Evolutionary conservation across 495 filamentous ascomycete genomes (phyloP).

Genomic region (Penicillium paxilli): DNA sequence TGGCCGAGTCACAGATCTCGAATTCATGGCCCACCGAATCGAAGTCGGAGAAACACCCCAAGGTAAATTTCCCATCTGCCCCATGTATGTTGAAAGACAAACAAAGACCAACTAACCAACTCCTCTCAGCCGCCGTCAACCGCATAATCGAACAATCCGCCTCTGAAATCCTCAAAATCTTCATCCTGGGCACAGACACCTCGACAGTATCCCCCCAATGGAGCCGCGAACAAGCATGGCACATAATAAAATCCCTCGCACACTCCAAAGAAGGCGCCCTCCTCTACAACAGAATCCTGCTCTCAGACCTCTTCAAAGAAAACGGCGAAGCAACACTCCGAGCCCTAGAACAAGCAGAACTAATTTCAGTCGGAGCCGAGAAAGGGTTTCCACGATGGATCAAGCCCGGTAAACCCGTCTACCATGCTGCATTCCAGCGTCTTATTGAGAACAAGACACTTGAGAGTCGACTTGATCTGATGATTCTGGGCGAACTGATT

Average conservation of each 20-base stretch:
- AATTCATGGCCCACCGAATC: slow-evolving; percentile 87
- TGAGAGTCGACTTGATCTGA: slow-evolving; percentile 71
- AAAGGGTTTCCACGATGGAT: slow-evolving; percentile 77
- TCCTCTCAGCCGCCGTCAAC: slow-evolving; percentile 65
- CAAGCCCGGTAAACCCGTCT: slow-evolving; percentile 83
- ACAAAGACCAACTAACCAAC: no score
- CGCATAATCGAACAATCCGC: slow-evolving; percentile 88
- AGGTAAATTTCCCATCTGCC: slow-evolving; percentile 32
- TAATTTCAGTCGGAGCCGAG: slow-evolving; percentile 72
- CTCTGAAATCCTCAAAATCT: slow-evolving; percentile 91
- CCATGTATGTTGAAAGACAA: not conserved
- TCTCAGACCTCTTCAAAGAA: slow-evolving; percentile 68
- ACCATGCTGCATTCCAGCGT: slow-evolving; percentile 74
- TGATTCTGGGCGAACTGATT: slow-evolving; percentile 62
- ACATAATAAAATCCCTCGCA: slow-evolving; percentile 74
- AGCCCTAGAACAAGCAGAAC: slow-evolving; percentile 80
- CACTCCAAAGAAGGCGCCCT: slow-evolving; percentile 51
- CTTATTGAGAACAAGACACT: slow-evolving; percentile 73
- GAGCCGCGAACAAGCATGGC: slow-evolving; percentile 86
- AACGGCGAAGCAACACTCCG: slow-evolving; percentile 72
- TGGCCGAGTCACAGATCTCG: slow-evolving; percentile 89
- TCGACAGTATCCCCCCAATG: slow-evolving; percentile 56
- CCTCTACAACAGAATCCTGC: slow-evolving; percentile 79
- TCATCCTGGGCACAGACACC: slow-evolving; percentile 60
- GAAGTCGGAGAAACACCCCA: slow-evolving; percentile 83